These are phyloP conservation scores for Debaryomyces udenii DNA, from an alignment of 1,139 yeast genomes.

Conservation along the genomic window DNA sequence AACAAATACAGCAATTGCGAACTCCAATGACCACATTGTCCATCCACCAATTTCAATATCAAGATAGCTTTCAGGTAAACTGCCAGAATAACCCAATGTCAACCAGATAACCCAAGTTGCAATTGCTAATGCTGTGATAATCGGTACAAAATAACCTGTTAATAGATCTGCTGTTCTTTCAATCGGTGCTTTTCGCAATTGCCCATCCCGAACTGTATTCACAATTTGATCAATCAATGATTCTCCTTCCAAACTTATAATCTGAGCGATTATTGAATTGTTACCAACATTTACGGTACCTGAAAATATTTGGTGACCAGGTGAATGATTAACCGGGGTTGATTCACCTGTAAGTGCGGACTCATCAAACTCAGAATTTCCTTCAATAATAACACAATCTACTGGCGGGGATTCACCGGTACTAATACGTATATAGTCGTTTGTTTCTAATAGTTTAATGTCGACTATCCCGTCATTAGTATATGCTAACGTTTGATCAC, in stretches of 20 bases:
- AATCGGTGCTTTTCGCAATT: conserved; percentile 71
- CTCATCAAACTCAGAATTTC: conserved; percentile 67
- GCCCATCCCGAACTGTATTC: conserved; percentile 73
- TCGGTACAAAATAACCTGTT: conserved; percentile 74
- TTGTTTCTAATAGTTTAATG: conserved; percentile 60
- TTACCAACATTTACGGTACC: conserved; percentile 72
- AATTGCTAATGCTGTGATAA: conserved; percentile 62
- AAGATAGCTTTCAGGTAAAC: conserved; percentile 55
- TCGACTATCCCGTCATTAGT: conserved; percentile 42
- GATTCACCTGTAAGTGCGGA: conserved; percentile 81
- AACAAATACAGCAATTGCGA: conserved; percentile 78
- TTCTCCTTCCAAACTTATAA: conserved; percentile 64
- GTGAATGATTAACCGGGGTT: conserved; percentile 45
- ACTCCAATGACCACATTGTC: conserved; percentile 76
- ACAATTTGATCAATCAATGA: conserved; percentile 73
- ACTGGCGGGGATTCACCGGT: conserved; percentile 77
- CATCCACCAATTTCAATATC: conserved; percentile 75
- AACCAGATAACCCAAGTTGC: conserved; percentile 73
- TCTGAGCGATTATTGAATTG: conserved; percentile 54
- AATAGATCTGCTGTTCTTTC: conserved; percentile 71
- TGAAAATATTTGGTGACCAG: conserved; percentile 68
- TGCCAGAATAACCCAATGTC: conserved; percentile 55
- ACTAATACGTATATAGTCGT: conserved; percentile 58
- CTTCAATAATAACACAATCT: conserved; percentile 65
- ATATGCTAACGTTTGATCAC: conserved; percentile 21